phyloP scores from a whole-genome alignment of 352 stramenopile species.

The Phytophthora colocasiae region DNA sequence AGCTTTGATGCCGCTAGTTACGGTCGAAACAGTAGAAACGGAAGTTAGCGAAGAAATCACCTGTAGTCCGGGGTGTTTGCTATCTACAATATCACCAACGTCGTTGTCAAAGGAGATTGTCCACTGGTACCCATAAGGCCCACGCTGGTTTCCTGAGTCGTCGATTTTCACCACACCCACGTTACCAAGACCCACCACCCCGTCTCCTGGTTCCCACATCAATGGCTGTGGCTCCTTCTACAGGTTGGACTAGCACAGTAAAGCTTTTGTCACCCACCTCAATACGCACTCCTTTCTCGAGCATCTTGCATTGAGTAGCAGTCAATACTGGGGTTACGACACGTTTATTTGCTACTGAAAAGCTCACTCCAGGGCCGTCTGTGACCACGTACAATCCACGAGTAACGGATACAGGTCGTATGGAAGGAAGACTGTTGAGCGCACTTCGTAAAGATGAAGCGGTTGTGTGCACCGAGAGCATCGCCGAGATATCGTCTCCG shows the following conservation, averaged over 20 bases:
- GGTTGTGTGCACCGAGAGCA: slow-evolving; percentile 64
- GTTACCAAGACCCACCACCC: slow-evolving; percentile 20
- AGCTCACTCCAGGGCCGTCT: slow-evolving; percentile 18
- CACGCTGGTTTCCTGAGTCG: slow-evolving; percentile 38
- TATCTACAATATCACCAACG: slow-evolving; percentile 38
- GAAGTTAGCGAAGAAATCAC: slow-evolving; percentile 60
- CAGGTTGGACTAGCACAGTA: slow-evolving; percentile 50
- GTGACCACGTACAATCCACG: slow-evolving; percentile 60
- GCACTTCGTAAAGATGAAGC: slow-evolving; percentile 42
- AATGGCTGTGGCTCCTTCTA: slow-evolving; percentile 42
- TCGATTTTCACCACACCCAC: slow-evolving; percentile 53
- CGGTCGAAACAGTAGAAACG: slow-evolving; percentile 35
- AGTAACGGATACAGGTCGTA: slow-evolving; percentile 60
- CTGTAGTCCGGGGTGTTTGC: slow-evolving; percentile 54
- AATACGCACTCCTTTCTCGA: slow-evolving; percentile 48
- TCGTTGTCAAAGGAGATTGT: slow-evolving; percentile 69
- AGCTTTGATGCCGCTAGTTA: slow-evolving; percentile 37
- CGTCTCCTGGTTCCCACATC: slow-evolving; percentile 51
- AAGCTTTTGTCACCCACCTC: slow-evolving; percentile 44
- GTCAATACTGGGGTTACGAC: slow-evolving; percentile 56
- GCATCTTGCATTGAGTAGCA: slow-evolving; percentile 38
- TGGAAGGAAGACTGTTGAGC: slow-evolving; percentile 48
- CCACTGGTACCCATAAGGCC: slow-evolving; percentile 72
- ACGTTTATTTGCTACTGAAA: slow-evolving; percentile 40
- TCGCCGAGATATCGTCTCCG: slow-evolving; percentile 49